Conservation (phyloP, 202 grass and related monocot genomes). For the Digitaria exilis region DNA sequence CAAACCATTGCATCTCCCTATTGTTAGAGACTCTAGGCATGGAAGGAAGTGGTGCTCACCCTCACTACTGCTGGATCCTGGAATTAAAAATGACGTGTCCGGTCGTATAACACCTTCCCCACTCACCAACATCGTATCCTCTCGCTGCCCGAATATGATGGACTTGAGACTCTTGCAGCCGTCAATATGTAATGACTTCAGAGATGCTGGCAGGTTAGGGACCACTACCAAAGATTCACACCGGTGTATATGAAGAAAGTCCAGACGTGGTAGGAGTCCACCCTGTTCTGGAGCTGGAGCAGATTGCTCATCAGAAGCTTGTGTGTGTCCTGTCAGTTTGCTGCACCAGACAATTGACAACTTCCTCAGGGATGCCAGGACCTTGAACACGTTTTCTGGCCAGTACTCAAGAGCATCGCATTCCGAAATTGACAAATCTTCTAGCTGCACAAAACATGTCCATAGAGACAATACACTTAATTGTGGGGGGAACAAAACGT, state of each 20-base stretch:
- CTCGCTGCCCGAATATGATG: no score
- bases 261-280: no score
- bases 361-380: background rate
- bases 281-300: no score
- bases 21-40: background rate
- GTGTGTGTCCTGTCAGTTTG: no score
- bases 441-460: background rate
- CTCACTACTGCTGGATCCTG: background rate
- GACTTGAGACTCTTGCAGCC: no score
- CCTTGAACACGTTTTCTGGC: background rate
- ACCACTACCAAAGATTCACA: no score
- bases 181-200: no score
- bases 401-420: background rate
- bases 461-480: background rate
- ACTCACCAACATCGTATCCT: background rate
- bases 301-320: no score
- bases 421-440: rapidly evolving
- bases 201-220: no score
- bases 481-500: background rate
- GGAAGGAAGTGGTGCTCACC: no score
- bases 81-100: background rate
- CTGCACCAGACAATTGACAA: no score
- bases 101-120: background rate
- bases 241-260: no score
- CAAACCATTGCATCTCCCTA: rapidly evolving